A percentile compares a stretch with the other conserved stretches of the same genome.
Conservation (phyloP, 2,329 filamentous ascomycete species). For the Lithohypha guttulata region DNA sequence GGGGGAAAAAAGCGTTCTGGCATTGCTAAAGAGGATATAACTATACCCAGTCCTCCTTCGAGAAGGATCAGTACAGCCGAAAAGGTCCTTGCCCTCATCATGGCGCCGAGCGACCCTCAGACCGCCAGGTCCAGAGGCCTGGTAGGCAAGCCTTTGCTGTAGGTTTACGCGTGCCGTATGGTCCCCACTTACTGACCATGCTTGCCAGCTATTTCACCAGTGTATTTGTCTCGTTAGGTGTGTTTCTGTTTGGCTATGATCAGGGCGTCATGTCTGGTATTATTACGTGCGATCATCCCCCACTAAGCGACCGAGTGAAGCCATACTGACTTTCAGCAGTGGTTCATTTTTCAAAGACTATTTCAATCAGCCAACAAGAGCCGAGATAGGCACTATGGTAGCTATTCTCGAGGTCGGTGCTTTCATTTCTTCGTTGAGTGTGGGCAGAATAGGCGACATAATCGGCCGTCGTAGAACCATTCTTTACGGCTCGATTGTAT, state of each 20-base stretch:
- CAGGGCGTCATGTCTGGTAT: constrained; percentile 57
- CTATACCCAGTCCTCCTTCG: constrained; percentile 59
- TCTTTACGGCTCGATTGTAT: constrained; percentile 83
- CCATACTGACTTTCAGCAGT: constrained; percentile 37
- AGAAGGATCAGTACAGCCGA: constrained; percentile 55
- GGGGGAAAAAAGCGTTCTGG: constrained; percentile 30
- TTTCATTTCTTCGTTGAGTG: constrained; percentile 74
- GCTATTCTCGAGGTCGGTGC: constrained; percentile 92
- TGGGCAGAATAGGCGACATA: constrained; percentile 82
- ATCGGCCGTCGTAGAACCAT: constrained; percentile 85
- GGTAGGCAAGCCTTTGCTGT: constrained; percentile 91
- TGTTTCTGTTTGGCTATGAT: constrained; percentile 56
- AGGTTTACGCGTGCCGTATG: constrained; percentile 27
- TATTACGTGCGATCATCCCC: constrained; percentile 50
- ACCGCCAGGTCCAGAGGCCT: constrained; percentile 74
- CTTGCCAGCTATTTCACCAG: constrained; percentile 75
- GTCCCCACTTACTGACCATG: constrained; percentile 19
- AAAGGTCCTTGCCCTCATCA: constrained; percentile 67
- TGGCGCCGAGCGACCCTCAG: constrained; percentile 62
- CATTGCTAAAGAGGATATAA: constrained; percentile 63
- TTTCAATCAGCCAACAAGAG: constrained; percentile 76
- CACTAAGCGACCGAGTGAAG: not conserved
- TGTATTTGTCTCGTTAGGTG: constrained; percentile 56
- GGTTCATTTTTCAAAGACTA: constrained; percentile 82
- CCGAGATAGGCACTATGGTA: constrained; percentile 92